Percentiles rank a stretch among this genome's conserved stretches.
Evolutionary conservation across 2,329 filamentous ascomycete species (phyloP).

Genomic region (Fusarium odoratissimum): DNA sequence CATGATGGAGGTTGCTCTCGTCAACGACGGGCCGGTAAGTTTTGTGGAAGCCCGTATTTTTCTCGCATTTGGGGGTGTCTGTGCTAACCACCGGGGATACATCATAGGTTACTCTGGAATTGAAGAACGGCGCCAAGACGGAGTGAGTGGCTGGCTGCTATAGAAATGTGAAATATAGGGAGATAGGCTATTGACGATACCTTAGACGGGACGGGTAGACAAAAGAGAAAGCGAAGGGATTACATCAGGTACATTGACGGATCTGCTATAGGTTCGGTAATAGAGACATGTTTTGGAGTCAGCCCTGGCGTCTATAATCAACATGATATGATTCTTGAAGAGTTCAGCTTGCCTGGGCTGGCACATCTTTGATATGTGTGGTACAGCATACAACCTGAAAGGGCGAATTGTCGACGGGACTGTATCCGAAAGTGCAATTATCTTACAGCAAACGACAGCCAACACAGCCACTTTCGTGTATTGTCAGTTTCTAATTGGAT

Average conservation of each 20-base stretch:
- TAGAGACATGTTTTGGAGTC: constrained; percentile 1
- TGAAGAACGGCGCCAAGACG: constrained; percentile 40
- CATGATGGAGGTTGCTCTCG: constrained; percentile 96
- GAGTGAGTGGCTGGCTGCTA: constrained; percentile 9
- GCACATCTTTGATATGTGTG: background rate
- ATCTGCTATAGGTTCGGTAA: background rate
- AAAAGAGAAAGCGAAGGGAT: constrained; percentile 7
- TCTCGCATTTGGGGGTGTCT: background rate
- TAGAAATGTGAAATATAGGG: background rate
- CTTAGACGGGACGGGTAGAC: constrained; percentile 6
- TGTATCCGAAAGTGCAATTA: background rate
- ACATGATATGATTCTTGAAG: constrained; percentile 3
- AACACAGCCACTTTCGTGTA: background rate
- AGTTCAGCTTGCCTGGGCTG: background rate
- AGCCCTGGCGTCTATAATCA: background rate
- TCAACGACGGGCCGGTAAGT: constrained; percentile 82
- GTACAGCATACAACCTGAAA: background rate
- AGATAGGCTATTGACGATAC: constrained; percentile 10
- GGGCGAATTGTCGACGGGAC: background rate
- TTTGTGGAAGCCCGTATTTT: background rate
- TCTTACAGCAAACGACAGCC: background rate
- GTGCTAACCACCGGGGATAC: background rate
- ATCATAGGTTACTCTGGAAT: constrained; percentile 43
- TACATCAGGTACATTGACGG: background rate
- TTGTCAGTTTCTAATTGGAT: constrained; percentile 3